These are phyloP conservation scores for Venturia asperata DNA, from an alignment of 2,329 filamentous ascomycete species.

Conservation along the genomic window DNA sequence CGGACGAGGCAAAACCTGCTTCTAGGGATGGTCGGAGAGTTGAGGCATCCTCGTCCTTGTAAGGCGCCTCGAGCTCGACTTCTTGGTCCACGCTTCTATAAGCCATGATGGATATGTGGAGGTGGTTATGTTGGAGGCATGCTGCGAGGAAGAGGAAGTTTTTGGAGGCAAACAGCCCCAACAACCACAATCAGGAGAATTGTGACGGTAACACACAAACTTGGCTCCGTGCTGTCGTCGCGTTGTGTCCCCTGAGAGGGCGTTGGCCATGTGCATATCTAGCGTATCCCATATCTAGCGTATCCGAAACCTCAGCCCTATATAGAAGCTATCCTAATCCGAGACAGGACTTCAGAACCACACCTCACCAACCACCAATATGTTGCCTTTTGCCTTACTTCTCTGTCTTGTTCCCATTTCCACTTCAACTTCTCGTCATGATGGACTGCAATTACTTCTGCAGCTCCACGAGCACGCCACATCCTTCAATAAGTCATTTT, in stretches of 20 bases:
- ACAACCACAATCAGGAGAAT: not conserved
- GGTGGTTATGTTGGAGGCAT: not conserved
- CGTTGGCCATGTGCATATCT: not conserved
- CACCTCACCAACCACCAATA: not conserved
- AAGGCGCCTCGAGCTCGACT: slow-evolving; percentile 5
- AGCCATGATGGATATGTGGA: slow-evolving; percentile 3
- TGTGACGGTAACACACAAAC: not conserved
- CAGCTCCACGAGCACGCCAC: not conserved
- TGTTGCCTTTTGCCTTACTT: not conserved
- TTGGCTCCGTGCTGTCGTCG: not conserved
- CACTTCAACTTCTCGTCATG: not conserved
- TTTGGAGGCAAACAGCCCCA: not conserved
- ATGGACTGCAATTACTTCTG: not conserved
- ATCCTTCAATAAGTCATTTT: slow-evolving; percentile 10
- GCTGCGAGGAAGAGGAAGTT: not conserved
- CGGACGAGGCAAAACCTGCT: slow-evolving; percentile 29
- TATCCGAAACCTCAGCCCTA: not conserved
- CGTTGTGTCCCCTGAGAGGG: slow-evolving; percentile 1
- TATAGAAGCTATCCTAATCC: not conserved
- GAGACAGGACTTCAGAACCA: not conserved
- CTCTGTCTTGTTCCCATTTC: not conserved
- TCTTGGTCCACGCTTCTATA: not conserved
- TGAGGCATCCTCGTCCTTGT: slow-evolving; percentile 15
- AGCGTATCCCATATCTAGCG: slow-evolving; percentile 4
- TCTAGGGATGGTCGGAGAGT: slow-evolving; percentile 27